Evolutionary conservation across 148 eudicot genomes (phyloP).

Genomic region (Cornus controversa): DNA sequence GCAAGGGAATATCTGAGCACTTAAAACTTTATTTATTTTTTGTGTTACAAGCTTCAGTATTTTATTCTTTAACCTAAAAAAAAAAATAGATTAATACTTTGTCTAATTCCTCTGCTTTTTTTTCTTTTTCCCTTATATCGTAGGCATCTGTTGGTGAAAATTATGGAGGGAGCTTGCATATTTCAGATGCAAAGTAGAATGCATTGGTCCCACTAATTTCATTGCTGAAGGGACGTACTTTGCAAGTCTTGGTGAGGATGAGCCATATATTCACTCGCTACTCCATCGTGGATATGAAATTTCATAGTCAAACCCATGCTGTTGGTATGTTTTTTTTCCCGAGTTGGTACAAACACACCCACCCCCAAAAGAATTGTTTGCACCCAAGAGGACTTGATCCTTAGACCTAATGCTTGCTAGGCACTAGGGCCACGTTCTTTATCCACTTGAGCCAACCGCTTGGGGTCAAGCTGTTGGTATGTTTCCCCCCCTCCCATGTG

Average conservation of each 20-base stretch:
- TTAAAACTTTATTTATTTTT: background rate
- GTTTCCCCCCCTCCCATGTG: background rate
- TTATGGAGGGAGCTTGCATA: conserved; percentile 73
- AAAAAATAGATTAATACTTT: conserved; percentile 5
- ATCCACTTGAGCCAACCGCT: no score
- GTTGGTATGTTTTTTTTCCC: background rate
- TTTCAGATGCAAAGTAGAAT: conserved; percentile 27
- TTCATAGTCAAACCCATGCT: background rate
- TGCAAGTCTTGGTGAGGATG: background rate
- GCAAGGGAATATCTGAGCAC: background rate
- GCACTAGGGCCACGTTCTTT: no score
- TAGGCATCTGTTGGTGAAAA: conserved; percentile 65
- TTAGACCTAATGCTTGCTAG: no score
- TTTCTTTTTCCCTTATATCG: background rate
- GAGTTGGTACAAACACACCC: no score
- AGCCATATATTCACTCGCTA: background rate
- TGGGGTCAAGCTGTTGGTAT: background rate
- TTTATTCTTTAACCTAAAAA: background rate
- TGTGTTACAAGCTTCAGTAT: background rate
- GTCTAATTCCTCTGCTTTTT: background rate
- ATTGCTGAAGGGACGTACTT: background rate
- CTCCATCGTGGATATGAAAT: background rate
- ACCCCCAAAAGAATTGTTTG: no score
- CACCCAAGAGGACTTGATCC: no score
- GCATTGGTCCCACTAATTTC: background rate